phyloP scores from a whole-genome alignment of 1,284 basidiomycete genomes.

The Cutaneotrichosporon spelunceum region DNA sequence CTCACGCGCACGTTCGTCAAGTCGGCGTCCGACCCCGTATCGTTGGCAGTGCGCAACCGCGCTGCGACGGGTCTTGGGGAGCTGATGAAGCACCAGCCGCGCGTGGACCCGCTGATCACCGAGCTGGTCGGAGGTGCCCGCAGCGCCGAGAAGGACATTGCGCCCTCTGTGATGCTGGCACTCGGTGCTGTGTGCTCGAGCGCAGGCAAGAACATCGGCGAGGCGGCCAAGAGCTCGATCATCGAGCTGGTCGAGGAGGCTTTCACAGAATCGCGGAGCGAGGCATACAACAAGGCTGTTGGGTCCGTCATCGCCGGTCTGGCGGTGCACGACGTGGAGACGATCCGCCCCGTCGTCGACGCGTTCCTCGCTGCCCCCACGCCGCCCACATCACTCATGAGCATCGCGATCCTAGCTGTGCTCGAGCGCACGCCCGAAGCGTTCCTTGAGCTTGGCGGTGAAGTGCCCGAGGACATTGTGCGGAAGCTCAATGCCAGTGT shows the following conservation, averaged over 20 bases:
- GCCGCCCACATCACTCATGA: slow-evolving; percentile 53
- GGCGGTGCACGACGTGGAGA: slow-evolving; percentile 60
- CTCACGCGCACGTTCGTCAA: slow-evolving; percentile 96
- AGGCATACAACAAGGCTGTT: slow-evolving; percentile 68
- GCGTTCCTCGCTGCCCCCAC: slow-evolving; percentile 42
- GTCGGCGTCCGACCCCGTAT: slow-evolving; percentile 76
- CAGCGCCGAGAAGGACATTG: slow-evolving; percentile 67
- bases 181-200: slow-evolving; percentile 72
- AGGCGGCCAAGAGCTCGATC: slow-evolving; percentile 67
- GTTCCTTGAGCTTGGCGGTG: slow-evolving; percentile 63
- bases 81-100: slow-evolving; percentile 81
- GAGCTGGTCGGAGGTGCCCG: slow-evolving; percentile 62
- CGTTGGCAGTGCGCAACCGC: slow-evolving; percentile 71
- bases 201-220: slow-evolving; percentile 71
- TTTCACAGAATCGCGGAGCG: slow-evolving; percentile 59
- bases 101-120: slow-evolving; percentile 68
- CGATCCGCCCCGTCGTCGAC: slow-evolving; percentile 66
- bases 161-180: slow-evolving; percentile 70
- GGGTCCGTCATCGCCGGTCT: slow-evolving; percentile 67
- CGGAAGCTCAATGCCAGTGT: slow-evolving; percentile 71
- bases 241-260: slow-evolving; percentile 74
- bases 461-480: slow-evolving; percentile 58
- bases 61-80: slow-evolving; percentile 82
- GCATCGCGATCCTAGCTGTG: slow-evolving; percentile 64
- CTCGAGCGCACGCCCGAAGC: slow-evolving; percentile 59